Evolutionary conservation across 2,329 filamentous ascomycete genomes (phyloP).

Genomic region (Madurella fahalii): DNA sequence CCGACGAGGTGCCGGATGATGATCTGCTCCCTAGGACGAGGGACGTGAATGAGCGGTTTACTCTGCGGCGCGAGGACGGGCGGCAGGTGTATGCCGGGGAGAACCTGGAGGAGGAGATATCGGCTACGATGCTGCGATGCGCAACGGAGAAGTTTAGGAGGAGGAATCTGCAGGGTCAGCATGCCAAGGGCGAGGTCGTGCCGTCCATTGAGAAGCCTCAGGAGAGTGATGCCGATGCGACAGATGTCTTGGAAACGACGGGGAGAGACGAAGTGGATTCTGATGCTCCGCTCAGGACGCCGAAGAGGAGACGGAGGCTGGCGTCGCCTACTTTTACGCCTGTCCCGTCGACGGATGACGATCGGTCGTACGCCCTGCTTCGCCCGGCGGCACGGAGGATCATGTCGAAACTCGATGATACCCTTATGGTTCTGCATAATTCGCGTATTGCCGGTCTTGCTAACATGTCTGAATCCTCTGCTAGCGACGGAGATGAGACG

Average conservation of each 20-base stretch:
- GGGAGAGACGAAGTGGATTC: background rate
- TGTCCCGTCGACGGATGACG: constrained; percentile 65
- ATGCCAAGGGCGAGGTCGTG: constrained; percentile 7
- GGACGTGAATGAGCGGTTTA: constrained; percentile 50
- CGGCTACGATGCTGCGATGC: constrained; percentile 59
- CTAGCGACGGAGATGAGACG: constrained; percentile 15
- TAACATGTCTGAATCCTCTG: constrained; percentile 24
- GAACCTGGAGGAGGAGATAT: constrained; percentile 65
- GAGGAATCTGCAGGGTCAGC: constrained; percentile 27
- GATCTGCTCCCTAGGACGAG: constrained; percentile 43
- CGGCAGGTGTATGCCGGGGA: constrained; percentile 47
- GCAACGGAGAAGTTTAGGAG: constrained; percentile 63
- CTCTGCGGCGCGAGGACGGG: constrained; percentile 40
- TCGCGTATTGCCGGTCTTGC: constrained; percentile 51
- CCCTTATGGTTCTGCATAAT: constrained; percentile 68
- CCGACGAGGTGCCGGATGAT: constrained; percentile 56
- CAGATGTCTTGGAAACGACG: background rate
- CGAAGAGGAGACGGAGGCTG: constrained; percentile 11
- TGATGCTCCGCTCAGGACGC: background rate
- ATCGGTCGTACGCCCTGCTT: constrained; percentile 59
- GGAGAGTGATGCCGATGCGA: background rate
- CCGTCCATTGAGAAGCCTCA: constrained; percentile 12
- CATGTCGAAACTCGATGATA: constrained; percentile 62
- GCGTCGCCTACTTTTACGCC: constrained; percentile 39
- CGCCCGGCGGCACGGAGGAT: constrained; percentile 67